Percentiles rank a stretch among this genome's conserved stretches.
phyloP scores from a whole-genome alignment of 2,329 filamentous ascomycete species.

The Fusarium albidum region DNA sequence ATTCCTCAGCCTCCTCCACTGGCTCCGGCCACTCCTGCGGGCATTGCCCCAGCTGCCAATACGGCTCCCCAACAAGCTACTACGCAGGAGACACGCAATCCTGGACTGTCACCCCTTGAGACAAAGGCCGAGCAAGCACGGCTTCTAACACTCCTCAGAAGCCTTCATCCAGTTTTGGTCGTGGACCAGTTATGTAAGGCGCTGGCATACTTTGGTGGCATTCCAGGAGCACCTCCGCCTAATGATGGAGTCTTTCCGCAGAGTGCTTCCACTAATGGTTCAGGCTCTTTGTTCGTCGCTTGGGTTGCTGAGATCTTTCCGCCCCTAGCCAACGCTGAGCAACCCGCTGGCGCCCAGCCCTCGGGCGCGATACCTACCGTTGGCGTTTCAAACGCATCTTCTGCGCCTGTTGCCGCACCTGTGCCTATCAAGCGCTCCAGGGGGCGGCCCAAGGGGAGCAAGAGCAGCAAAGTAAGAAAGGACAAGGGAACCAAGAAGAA shows the following conservation, averaged over 20 bases:
- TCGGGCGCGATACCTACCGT: background rate
- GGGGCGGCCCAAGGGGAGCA: slow-evolving; percentile 65
- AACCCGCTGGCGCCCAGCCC: slow-evolving; percentile 34
- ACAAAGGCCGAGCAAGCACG: slow-evolving; percentile 68
- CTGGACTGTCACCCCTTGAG: slow-evolving; percentile 48
- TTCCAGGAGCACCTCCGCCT: slow-evolving; percentile 63
- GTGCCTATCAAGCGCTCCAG: slow-evolving; percentile 52
- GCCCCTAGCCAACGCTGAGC: slow-evolving; percentile 36
- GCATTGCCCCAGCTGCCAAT: background rate
- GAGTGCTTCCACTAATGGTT: slow-evolving; percentile 64
- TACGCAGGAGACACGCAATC: background rate
- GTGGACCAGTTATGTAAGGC: slow-evolving; percentile 71
- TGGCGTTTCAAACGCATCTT: slow-evolving; percentile 5
- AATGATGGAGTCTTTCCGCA: slow-evolving; percentile 61
- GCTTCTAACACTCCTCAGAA: slow-evolving; percentile 64
- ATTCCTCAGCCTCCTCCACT: background rate
- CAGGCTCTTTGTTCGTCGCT: slow-evolving; percentile 65
- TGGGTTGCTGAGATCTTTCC: slow-evolving; percentile 73
- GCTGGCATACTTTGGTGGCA: slow-evolving; percentile 69
- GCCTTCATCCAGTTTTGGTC: slow-evolving; percentile 62
- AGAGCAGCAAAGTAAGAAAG: slow-evolving; percentile 48
- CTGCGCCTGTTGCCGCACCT: slow-evolving; percentile 13
- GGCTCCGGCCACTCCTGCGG: background rate
- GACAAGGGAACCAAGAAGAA: slow-evolving; percentile 62
- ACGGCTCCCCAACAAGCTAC: background rate